Evolutionary conservation across 192 early-diverging fungal genomes (phyloP).

Genomic region (Coemansia sp.): DNA sequence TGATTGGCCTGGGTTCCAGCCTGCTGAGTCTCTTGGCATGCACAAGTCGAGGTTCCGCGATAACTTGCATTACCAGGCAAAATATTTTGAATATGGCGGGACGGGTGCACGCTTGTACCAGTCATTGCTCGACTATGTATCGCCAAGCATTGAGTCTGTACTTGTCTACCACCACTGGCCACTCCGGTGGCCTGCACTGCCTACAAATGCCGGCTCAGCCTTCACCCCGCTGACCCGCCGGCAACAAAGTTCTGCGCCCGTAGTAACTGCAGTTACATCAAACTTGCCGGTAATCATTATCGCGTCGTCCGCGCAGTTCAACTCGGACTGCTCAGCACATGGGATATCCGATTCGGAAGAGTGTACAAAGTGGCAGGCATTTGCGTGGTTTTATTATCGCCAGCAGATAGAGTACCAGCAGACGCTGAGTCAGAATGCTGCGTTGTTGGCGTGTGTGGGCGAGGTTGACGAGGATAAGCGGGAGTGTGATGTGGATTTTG

Average conservation of each 20-base stretch:
- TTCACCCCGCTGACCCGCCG: constrained; percentile 14
- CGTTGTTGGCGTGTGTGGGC: constrained; percentile 38
- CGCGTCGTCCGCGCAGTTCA: constrained; percentile 43
- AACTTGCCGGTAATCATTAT: constrained; percentile 41
- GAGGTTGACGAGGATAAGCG: constrained; percentile 29
- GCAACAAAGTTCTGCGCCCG: neutral
- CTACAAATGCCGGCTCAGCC: constrained; percentile 21
- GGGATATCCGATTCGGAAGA: constrained; percentile 33
- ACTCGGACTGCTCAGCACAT: constrained; percentile 43
- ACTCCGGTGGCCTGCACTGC: constrained; percentile 54
- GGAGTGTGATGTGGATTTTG: constrained; percentile 43
- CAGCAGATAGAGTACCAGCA: constrained; percentile 57
- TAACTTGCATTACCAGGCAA: constrained; percentile 56
- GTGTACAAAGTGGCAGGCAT: constrained; percentile 56
- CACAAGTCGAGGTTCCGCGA: constrained; percentile 52
- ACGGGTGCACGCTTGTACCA: constrained; percentile 49
- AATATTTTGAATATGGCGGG: constrained; percentile 58
- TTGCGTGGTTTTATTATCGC: constrained; percentile 54
- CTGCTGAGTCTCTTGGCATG: constrained; percentile 30
- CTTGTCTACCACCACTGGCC: constrained; percentile 56
- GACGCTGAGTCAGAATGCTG: constrained; percentile 53
- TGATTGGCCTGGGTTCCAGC: constrained; percentile 49
- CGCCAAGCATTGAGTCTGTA: constrained; percentile 36
- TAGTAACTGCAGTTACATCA: constrained; percentile 15
- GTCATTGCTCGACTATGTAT: constrained; percentile 29